Percentiles rank a stretch among this genome's conserved stretches.
Conservation (phyloP, 78 protist species). For the Pelomyxa schiedti region DNA sequence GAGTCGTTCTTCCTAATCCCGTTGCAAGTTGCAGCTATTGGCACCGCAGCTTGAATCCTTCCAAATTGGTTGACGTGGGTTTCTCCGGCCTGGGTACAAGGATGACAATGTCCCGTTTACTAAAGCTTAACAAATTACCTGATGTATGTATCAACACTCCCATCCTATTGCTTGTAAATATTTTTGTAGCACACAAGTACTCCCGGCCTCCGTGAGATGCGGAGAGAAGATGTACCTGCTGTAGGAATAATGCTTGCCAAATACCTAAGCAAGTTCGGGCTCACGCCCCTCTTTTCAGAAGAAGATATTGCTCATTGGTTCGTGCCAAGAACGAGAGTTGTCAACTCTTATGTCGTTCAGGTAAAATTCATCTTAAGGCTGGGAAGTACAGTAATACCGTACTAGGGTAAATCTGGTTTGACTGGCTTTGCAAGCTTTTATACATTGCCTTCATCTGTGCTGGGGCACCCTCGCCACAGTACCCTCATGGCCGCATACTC, state of each 20-base stretch:
- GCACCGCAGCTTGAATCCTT: slow-evolving; percentile 88
- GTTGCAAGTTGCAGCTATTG: slow-evolving; percentile 76
- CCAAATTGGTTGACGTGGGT: slow-evolving; percentile 74
- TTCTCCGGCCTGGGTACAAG: slow-evolving; percentile 58
- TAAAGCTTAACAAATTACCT: slow-evolving; percentile 50
- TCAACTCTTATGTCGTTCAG: slow-evolving; percentile 80
- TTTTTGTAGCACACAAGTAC: slow-evolving; percentile 4
- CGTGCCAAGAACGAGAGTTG: slow-evolving; percentile 29
- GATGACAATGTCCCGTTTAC: slow-evolving; percentile 48
- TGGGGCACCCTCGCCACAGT: slow-evolving; percentile 59
- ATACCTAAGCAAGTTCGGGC: slow-evolving; percentile 24
- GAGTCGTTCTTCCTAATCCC: slow-evolving; percentile 81
- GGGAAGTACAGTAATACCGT: no score
- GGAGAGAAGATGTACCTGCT: slow-evolving; percentile 36
- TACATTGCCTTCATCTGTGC: slow-evolving; percentile 81
- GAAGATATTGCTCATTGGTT: slow-evolving; percentile 84
- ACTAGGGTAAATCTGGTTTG: slow-evolving; percentile 11
- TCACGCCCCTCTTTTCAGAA: slow-evolving; percentile 38
- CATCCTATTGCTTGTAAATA: not conserved
- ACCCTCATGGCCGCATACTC: slow-evolving; percentile 87
- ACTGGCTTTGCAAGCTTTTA: slow-evolving; percentile 88
- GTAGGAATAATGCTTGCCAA: slow-evolving; percentile 24
- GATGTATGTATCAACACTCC: not conserved
- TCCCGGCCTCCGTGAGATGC: slow-evolving; percentile 54
- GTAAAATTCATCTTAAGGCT: not conserved